Conservation (phyloP, 352 stramenopile genomes). For the Phytophthora ohioensis region DNA sequence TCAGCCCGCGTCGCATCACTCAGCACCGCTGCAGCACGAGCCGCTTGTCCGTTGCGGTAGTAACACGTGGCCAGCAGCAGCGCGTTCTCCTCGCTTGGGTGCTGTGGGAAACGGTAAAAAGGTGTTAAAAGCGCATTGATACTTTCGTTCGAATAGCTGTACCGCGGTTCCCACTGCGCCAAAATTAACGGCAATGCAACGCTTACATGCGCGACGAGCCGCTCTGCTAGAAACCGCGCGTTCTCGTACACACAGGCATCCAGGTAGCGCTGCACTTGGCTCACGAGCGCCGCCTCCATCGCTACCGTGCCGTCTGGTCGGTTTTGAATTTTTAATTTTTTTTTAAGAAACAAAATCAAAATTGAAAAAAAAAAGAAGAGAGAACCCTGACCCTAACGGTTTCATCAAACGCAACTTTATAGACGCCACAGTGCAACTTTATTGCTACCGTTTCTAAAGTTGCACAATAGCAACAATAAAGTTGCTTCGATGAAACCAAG, state of each 20-base stretch:
- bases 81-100: slow-evolving; percentile 62
- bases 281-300: slow-evolving; percentile 59
- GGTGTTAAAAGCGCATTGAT: slow-evolving; percentile 25
- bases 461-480: too few relatives aligned
- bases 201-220: slow-evolving; percentile 80
- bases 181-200: slow-evolving; percentile 14
- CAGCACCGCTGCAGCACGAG: slow-evolving; percentile 67
- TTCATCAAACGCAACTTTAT: slow-evolving; percentile 17
- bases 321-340: slow-evolving; percentile 15
- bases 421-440: not conserved
- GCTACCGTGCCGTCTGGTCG: slow-evolving; percentile 17
- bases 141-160: slow-evolving; percentile 9
- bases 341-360: not conserved
- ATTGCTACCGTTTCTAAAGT: not conserved
- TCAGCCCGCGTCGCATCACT: slow-evolving; percentile 44
- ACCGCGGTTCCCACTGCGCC: slow-evolving; percentile 20
- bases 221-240: slow-evolving; percentile 83
- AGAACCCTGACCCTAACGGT: too few relatives aligned
- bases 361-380: too few relatives aligned
- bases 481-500: too few relatives aligned
- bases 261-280: slow-evolving; percentile 64
- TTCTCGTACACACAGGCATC: slow-evolving; percentile 67
- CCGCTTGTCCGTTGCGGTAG: slow-evolving; percentile 60
- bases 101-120: slow-evolving; percentile 49
- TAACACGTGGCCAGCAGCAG: slow-evolving; percentile 74